Base-by-base conservation (phyloP, 257 asterid species). In the Primulina huaijiensis region DNA sequence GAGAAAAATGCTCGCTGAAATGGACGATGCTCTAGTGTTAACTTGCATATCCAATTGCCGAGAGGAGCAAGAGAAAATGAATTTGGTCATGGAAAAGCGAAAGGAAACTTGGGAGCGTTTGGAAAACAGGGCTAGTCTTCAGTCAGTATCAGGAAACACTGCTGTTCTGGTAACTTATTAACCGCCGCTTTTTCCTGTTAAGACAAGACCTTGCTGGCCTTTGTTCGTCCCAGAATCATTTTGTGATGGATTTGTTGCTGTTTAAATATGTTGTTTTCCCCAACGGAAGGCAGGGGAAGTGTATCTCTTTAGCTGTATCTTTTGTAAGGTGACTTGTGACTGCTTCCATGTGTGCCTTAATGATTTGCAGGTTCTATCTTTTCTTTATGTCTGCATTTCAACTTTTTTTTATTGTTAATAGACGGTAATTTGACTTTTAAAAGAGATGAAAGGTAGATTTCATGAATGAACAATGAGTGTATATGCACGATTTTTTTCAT, bases 91-190 rank as follows among this genome's bases (percentile, higher is more conserved):
- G 37, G 76, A 79, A 61, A 83, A 77, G 72, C 84, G 92, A 37
- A 84, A 77, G 78, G 82, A 85, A 71, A 77, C 77, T 38, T 91
- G 95, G 96, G 81, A 83, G 37, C 88, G 76, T 21, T 50, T 88
- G 75, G 96, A 87, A 68, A 83, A 63, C 29, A 89, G 77, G 1
- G 94, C 89, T 3, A 86, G 88, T 63, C 81, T 79, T 38, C 88
- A 82, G 81, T 91, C 97, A 31, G 75, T 86, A 71, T 71, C 85
- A 3, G 87, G 86, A 27, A 87, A 88, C 56, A 82, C 87, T 1
- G 92, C 95, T 6, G 94, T 89, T 76, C 68, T 89, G 75, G 97
- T 89, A 71, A 82, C 77, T 34, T 86, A 75, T 40, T 78, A 72
- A 60, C 78, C 73, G 53, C 79, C 25, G 11, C 68, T 19, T 23